A percentile compares a stretch with the other conserved stretches of the same genome.
These are phyloP conservation scores for Trapa bicornis DNA, from an alignment of 345 rosid genomes.

Conservation along the genomic window DNA sequence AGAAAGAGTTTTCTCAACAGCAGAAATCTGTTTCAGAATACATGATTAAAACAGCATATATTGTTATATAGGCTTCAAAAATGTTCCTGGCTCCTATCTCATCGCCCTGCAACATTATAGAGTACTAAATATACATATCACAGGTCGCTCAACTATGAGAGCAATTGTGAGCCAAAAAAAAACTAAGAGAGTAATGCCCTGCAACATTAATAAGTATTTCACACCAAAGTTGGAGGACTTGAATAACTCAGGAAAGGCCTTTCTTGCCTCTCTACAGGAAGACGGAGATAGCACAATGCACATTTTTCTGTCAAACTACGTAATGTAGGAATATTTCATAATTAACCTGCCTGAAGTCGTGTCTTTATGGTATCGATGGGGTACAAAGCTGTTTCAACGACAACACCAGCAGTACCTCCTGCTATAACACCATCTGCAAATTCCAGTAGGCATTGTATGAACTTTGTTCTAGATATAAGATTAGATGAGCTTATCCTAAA, in stretches of 20 bases:
- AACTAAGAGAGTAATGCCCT: not conserved
- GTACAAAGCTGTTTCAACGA: conserved; percentile 84
- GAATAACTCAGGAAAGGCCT: not conserved
- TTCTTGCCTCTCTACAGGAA: not conserved
- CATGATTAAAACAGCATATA: not conserved
- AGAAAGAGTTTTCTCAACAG: not conserved
- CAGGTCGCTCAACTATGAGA: not conserved
- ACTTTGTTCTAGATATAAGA: not conserved
- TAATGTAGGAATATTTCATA: not conserved
- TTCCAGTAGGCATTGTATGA: conserved; percentile 4
- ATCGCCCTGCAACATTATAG: not conserved
- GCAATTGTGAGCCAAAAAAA: not conserved
- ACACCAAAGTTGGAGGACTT: too few species aligned
- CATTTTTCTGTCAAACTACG: not conserved
- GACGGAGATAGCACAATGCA: not conserved
- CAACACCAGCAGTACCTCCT: conserved; percentile 94
- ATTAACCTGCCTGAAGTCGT: conserved; percentile 75
- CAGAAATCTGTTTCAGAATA: not conserved
- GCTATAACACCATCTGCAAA: conserved; percentile 84
- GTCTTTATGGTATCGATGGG: conserved; percentile 95
- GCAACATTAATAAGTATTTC: not conserved
- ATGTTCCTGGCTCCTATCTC: not conserved
- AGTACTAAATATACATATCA: not conserved
- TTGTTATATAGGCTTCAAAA: not conserved
- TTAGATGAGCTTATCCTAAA: not conserved